Evolutionary conservation across 495 filamentous ascomycete species (phyloP), one percentile per base, ranked within the genome.

Genomic region (Lophiotrema nucula): DNA sequence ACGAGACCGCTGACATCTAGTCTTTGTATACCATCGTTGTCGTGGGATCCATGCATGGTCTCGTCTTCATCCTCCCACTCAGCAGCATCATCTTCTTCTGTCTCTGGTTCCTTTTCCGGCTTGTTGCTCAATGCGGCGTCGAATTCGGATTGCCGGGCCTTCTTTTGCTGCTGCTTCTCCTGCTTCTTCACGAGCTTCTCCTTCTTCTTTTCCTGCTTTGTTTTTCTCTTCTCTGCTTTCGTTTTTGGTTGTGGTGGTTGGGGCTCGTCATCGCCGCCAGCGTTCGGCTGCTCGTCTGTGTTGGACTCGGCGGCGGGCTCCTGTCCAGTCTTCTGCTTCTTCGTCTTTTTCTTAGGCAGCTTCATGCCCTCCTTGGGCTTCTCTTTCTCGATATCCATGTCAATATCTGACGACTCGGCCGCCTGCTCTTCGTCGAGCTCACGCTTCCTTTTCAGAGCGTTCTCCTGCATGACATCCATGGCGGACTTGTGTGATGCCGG

Each of bases 391-490:
- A 63, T 28, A 39, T 62, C 67, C 24, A 53, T 53, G 18, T 67
- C 58, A 12, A 65, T 15, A 28, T 69, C 67, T 6, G 56, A 63
- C 4, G 39, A 53, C 0, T 56, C 58, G 24, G 60, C 25, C 15
- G 5, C 62, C 16, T 71, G 69, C 44, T 76, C 72, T 41, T 71
- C 67, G 18, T 74, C 72, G 19, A 73, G 63, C 61, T 74, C 69
- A 24, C 69, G 65, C 54, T 75, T 72, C 38, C 71, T 60, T 53
- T 74, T 76, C 26, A 48, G 61, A 18, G 68, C 70, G 21, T 74
- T 67, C 49, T 74, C 73, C 59, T 70, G 60, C 64, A 72, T 67
- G 38, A 95, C 81, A 65, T 96, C 90, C 70, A 92, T 84, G 53
- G 92, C 89, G 25, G 69, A 72, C 64, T 72, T 73, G 42, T 72